Evolutionary conservation across 306 rosid species (phyloP).

Genomic region (Benincasa hispida): DNA sequence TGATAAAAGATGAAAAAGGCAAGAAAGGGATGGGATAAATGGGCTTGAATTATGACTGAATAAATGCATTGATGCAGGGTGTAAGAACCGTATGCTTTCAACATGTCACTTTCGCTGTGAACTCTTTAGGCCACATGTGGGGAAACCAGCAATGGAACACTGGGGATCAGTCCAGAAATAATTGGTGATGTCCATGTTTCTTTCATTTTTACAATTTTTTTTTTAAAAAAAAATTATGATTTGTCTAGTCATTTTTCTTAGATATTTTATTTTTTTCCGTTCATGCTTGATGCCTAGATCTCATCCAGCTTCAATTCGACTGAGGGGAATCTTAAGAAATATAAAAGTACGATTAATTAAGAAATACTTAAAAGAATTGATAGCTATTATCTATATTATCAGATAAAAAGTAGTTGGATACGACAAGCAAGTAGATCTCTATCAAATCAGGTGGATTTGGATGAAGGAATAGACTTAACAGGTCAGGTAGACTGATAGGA

Average conservation of each 20-base stretch:
- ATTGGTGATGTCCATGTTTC: conserved; percentile 28
- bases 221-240: too few species aligned
- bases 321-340: too few species aligned
- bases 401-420: too few species aligned
- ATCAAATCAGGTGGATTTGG: too few species aligned
- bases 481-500: too few species aligned
- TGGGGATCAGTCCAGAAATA: conserved; percentile 68
- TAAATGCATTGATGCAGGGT: conserved; percentile 34
- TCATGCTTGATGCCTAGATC: too few species aligned
- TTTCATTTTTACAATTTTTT: background rate
- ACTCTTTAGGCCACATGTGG: conserved; percentile 89
- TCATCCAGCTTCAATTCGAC: too few species aligned
- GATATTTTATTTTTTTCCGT: background rate
- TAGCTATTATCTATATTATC: too few species aligned
- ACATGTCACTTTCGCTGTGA: conserved; percentile 71
- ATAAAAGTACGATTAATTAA: too few species aligned
- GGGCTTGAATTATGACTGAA: background rate
- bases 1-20: background rate
- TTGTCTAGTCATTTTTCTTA: background rate
- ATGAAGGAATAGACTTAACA: too few species aligned
- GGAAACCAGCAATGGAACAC: conserved; percentile 67
- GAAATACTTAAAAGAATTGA: too few species aligned
- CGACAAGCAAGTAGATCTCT: too few species aligned
- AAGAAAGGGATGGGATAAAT: background rate
- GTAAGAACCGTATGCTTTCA: conserved; percentile 64